phyloP scores from a whole-genome alignment of 331 rosid species.

The Erythrophleum ivorense region DNA sequence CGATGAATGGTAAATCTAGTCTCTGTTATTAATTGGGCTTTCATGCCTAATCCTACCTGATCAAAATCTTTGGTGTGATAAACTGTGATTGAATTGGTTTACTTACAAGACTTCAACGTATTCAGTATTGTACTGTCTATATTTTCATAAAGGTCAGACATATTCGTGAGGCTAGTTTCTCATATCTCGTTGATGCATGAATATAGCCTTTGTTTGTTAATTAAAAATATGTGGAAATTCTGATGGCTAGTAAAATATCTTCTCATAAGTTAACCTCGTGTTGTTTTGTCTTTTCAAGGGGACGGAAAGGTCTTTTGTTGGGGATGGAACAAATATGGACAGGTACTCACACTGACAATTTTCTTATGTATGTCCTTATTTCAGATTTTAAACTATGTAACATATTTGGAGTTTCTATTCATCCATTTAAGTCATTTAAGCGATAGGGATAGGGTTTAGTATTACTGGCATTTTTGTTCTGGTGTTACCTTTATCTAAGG shows the following conservation, averaged over 20 bases:
- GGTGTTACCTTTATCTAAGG: conserved; percentile 33
- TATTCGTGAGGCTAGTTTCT: not conserved
- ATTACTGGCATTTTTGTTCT: not conserved
- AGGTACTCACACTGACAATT: conserved; percentile 54
- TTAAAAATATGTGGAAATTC: not conserved
- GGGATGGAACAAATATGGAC: conserved; percentile 99
- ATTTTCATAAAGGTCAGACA: not conserved
- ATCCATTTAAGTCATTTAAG: not conserved
- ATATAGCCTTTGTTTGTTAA: not conserved
- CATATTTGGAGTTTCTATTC: conserved; percentile 7
- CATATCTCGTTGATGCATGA: not conserved
- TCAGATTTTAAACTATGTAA: conserved; percentile 22
- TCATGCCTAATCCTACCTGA: too few species aligned
- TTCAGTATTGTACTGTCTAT: not conserved
- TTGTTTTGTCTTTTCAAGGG: conserved; percentile 47
- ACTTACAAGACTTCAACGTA: too few species aligned
- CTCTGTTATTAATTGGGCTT: not conserved
- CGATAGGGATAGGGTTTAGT: not conserved
- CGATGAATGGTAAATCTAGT: not conserved
- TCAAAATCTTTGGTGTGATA: not conserved
- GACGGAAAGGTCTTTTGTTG: conserved; percentile 68
- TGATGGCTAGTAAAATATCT: not conserved
- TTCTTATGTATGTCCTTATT: not conserved
- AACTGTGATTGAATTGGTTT: too few species aligned
- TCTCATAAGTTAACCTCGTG: conserved; percentile 2